Base-by-base conservation (phyloP, 345 rosid species). In the Physaria fendleri region DNA sequence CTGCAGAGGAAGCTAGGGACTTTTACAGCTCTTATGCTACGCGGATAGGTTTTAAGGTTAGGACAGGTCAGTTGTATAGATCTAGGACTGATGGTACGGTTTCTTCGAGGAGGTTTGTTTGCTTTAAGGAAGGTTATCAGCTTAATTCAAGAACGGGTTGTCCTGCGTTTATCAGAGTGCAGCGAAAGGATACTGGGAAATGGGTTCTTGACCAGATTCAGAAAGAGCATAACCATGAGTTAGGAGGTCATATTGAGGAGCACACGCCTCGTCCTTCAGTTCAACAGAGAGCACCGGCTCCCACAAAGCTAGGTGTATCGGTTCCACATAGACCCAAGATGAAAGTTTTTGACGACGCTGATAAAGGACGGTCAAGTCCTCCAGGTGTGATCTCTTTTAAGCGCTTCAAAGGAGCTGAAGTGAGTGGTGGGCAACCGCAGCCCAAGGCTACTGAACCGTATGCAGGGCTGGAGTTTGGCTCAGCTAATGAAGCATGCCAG, bases 91-190 rank as follows among this genome's bases (percentile, higher is more conserved):
- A 90, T 74, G 97, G 97, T 13, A 78, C 97, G 0, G 89, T 90
- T 74, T 79, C 89, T 17, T 87, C 89, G 0, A 85, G 97, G 38
- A 83, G 90, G 45, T 90, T 71, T 56, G 94, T 90, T 34, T 90
- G 97, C 72, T 75, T 85, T 0, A 85, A 85, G 72, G 95, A 90
- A 69, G 97, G 97, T 21, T 83, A 83, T 76, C 95, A 90, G 76
- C 72, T 90, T 12, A 76, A 76, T 73, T 87, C 95, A 21, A 87
- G 95, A 74, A 77, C 82, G 0, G 97, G 97, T 1, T 90, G 97
- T 73, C 82, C 97, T 9, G 97, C 95, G 18, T 87, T 87, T 57
- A 69, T 90, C 30, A 76, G 97, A 55, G 97, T 90, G 32, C 90
- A 79, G 46, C 68, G 70, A 56, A 66, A 79, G 49, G 91, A 83